These are phyloP conservation scores for Trichosporon asahii DNA, from an alignment of 1,284 basidiomycete species.

Conservation along the genomic window DNA sequence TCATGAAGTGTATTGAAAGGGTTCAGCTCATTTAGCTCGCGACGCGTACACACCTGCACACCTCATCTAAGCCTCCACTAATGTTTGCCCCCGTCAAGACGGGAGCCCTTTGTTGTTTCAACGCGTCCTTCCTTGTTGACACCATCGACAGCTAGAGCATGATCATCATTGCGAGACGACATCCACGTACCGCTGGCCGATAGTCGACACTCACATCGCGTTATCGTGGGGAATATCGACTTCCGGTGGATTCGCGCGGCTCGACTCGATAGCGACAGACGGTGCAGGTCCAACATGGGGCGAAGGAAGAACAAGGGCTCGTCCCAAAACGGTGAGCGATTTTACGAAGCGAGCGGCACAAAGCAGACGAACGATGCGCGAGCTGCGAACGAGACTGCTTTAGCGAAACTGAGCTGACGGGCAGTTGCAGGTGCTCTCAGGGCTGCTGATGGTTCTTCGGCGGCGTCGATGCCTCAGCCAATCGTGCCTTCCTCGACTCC, in stretches of 20 bases:
- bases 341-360: not conserved
- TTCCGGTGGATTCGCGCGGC: not conserved
- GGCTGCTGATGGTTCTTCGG: not conserved
- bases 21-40: slow-evolving; percentile 2
- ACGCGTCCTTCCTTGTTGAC: not conserved
- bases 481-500: not conserved
- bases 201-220: not conserved
- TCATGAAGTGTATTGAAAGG: not conserved
- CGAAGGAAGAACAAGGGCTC: not conserved
- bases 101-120: not conserved
- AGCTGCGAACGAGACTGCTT: not conserved
- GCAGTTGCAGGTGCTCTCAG: not conserved
- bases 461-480: not conserved
- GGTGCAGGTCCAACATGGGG: not conserved
- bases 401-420: not conserved
- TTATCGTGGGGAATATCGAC: not conserved
- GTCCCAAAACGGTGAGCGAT: not conserved
- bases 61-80: not conserved
- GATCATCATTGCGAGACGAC: not conserved
- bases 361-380: not conserved
- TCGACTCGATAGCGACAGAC: not conserved
- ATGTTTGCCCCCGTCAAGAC: not conserved
- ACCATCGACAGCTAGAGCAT: not conserved
- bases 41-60: not conserved
- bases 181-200: not conserved